These are phyloP conservation scores for Stentor coeruleus DNA, from an alignment of 73 alveolate species.

Conservation along the genomic window DNA sequence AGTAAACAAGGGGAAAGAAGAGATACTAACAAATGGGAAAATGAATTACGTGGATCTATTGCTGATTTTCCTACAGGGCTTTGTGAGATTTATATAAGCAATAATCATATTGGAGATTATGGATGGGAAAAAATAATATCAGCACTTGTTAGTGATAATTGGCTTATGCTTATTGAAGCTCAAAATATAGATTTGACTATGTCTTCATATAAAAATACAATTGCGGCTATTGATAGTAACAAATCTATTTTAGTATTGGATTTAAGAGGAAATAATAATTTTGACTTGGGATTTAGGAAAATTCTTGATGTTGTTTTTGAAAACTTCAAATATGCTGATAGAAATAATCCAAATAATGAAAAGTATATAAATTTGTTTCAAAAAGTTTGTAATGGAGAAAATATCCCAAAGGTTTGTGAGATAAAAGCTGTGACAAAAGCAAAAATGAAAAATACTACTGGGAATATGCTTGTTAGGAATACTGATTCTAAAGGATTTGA, in stretches of 20 bases:
- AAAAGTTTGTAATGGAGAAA: too few species aligned
- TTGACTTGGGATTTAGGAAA: too few species aligned
- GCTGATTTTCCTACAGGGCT: background rate
- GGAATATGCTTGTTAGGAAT: too few species aligned
- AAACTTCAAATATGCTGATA: too few species aligned
- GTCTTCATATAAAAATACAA: background rate
- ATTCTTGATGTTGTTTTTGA: too few species aligned
- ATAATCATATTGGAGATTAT: background rate
- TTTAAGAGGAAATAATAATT: background rate
- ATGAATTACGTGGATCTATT: background rate
- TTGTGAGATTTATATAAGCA: background rate
- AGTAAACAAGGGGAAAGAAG: constrained; percentile 3
- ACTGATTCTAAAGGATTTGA: too few species aligned
- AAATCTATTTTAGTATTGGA: background rate
- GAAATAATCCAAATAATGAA: too few species aligned
- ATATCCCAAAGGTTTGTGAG: too few species aligned
- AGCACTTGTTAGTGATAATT: background rate
- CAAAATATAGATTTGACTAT: background rate
- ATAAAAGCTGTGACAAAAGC: too few species aligned
- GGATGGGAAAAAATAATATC: background rate
- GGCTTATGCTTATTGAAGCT: background rate
- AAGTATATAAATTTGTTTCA: too few species aligned
- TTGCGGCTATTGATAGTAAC: background rate
- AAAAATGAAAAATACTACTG: too few species aligned
- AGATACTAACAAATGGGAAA: background rate